phyloP scores from a whole-genome alignment of 306 rosid species.

The Carpinus fangiana region DNA sequence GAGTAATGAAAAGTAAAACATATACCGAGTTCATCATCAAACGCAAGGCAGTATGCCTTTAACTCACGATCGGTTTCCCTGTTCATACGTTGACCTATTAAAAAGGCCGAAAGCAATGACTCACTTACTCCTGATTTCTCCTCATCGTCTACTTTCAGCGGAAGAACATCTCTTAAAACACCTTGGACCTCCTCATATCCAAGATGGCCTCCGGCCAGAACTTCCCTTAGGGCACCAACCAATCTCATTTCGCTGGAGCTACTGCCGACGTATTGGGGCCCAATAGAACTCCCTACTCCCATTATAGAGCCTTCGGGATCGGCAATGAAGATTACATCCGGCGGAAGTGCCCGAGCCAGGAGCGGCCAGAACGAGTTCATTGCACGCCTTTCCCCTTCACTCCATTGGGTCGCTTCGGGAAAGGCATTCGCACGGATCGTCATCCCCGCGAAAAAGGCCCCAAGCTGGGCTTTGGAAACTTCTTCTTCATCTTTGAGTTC shows the following conservation, averaged over 20 bases:
- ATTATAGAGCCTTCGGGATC: constrained; percentile 90
- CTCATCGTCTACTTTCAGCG: constrained; percentile 42
- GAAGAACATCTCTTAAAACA: constrained; percentile 77
- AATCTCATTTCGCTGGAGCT: constrained; percentile 78
- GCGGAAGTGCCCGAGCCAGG: constrained; percentile 74
- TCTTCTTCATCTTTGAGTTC: constrained; percentile 63
- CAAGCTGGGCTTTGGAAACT: constrained; percentile 86
- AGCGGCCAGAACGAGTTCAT: constrained; percentile 83
- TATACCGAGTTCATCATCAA: constrained; percentile 86
- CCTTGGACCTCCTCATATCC: constrained; percentile 98
- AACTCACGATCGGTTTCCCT: constrained; percentile 92
- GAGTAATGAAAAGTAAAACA: constrained; percentile 23
- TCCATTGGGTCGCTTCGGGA: constrained; percentile 96
- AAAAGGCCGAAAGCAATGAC: constrained; percentile 85
- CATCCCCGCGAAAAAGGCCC: constrained; percentile 95
- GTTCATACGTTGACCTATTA: constrained; percentile 97
- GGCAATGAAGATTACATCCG: constrained; percentile 77
- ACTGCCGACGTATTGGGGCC: constrained; percentile 76
- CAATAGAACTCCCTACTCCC: constrained; percentile 77
- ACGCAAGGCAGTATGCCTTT: constrained; percentile 94
- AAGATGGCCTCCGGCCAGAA: constrained; percentile 91
- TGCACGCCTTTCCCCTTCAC: constrained; percentile 90
- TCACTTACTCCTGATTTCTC: constrained; percentile 60
- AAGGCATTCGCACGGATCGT: constrained; percentile 88
- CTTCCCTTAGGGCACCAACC: constrained; percentile 94